phyloP scores from a whole-genome alignment of 495 filamentous ascomycete genomes.

The Tetracladium setigerum region DNA sequence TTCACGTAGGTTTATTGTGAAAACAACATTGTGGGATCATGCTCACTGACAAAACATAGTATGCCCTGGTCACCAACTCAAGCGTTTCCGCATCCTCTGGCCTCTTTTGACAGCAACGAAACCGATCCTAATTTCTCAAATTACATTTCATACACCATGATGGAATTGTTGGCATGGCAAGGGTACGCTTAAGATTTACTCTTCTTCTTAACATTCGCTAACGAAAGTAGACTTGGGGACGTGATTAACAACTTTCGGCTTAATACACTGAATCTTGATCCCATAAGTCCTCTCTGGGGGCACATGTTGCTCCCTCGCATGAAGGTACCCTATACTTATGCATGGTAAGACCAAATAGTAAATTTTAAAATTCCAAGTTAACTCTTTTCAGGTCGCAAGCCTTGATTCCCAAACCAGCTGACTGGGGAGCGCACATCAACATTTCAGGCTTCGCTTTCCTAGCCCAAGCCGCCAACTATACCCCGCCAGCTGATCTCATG shows the following conservation, averaged over 20 bases:
- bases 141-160: conserved; percentile 63
- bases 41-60: conserved; percentile 20
- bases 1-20: conserved; percentile 58
- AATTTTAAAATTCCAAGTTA: not conserved
- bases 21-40: conserved; percentile 24
- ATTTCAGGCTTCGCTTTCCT: conserved; percentile 71
- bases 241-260: conserved; percentile 60
- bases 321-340: conserved; percentile 65
- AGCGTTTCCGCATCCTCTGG: conserved; percentile 45
- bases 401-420: conserved; percentile 70
- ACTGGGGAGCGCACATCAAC: conserved; percentile 65
- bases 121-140: conserved; percentile 51
- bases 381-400: conserved; percentile 49
- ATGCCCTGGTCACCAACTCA: conserved; percentile 56
- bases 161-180: conserved; percentile 76
- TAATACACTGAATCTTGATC: conserved; percentile 54
- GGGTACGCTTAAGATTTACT: conserved; percentile 37
- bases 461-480: conserved; percentile 50
- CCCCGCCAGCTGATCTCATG: conserved; percentile 50
- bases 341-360: conserved; percentile 42
- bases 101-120: conserved; percentile 42
- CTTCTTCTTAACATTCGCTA: conserved; percentile 1
- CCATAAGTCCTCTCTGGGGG: conserved; percentile 56
- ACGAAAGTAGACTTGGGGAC: conserved; percentile 32
- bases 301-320: conserved; percentile 55